Conservation (phyloP, 2,329 filamentous ascomycete species). For the Oidium heveae region DNA sequence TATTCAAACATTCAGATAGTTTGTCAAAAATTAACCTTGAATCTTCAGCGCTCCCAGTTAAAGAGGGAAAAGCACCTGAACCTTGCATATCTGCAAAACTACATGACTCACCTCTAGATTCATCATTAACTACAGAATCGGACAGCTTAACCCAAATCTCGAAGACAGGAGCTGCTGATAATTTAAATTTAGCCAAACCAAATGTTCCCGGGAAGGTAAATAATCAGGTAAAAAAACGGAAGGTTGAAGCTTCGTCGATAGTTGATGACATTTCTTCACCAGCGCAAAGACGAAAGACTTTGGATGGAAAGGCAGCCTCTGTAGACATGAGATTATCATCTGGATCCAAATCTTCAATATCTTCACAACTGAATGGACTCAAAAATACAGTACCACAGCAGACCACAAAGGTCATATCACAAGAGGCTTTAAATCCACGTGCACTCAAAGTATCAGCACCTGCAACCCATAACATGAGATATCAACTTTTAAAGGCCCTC, state of each 20-base stretch:
- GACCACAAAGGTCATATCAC: conserved; percentile 10
- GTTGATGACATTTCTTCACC: neutral
- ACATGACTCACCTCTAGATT: neutral
- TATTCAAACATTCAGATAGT: conserved; percentile 10
- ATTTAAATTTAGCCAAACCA: neutral
- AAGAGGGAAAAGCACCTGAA: neutral
- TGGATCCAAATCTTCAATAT: neutral
- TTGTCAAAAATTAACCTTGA: neutral
- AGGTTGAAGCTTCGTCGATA: neutral
- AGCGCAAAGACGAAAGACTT: neutral
- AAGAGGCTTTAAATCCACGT: conserved; percentile 40
- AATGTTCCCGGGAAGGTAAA: neutral
- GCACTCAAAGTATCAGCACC: conserved; percentile 31
- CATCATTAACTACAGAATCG: neutral
- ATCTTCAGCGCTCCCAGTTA: neutral
- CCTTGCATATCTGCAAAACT: no score
- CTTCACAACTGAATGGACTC: neutral
- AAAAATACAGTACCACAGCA: conserved; percentile 2
- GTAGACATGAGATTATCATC: neutral
- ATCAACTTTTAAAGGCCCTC: conserved; percentile 33
- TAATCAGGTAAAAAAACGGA: neutral
- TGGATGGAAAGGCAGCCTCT: neutral
- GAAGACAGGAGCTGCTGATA: neutral
- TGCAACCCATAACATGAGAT: conserved; percentile 28
- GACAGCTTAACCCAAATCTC: no score